These are phyloP conservation scores for Aspergillus sp. DNA, from an alignment of 2,329 filamentous ascomycete species.

Conservation along the genomic window DNA sequence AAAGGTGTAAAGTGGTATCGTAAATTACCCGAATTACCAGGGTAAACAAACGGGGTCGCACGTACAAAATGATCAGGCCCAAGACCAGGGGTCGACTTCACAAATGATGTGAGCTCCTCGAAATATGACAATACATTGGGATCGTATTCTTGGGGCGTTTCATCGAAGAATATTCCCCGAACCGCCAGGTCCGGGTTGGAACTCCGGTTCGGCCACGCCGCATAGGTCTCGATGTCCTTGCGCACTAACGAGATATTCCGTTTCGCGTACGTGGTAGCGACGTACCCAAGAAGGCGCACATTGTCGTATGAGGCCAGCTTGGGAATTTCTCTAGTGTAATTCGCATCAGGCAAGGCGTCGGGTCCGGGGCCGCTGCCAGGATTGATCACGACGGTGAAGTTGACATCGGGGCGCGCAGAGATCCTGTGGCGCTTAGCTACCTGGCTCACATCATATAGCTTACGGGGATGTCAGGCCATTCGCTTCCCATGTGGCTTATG, in stretches of 20 bases:
- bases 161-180: constrained; percentile 50
- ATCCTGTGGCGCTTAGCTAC: constrained; percentile 33
- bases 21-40: constrained; percentile 10
- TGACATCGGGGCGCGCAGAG: constrained; percentile 36
- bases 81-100: constrained; percentile 30
- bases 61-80: constrained; percentile 38
- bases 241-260: constrained; percentile 40
- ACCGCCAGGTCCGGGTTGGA: constrained; percentile 39
- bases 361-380: constrained; percentile 48
- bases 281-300: constrained; percentile 50
- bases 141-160: constrained; percentile 42
- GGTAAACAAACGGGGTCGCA: constrained; percentile 11
- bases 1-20: constrained; percentile 2
- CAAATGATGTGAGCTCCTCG: constrained; percentile 29
- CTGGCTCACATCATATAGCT: constrained; percentile 7
- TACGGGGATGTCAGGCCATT: constrained; percentile 11
- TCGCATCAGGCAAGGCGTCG: constrained; percentile 39
- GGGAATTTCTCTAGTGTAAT: constrained; percentile 43
- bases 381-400: constrained; percentile 53
- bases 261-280: constrained; percentile 49
- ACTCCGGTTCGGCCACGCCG: constrained; percentile 40
- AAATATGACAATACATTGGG: constrained; percentile 30
- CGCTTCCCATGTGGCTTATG: constrained; percentile 8
- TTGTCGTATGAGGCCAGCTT: constrained; percentile 44
- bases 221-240: constrained; percentile 46